Evolutionary conservation across 352 stramenopile species (phyloP), one percentile per base, ranked within the genome.

Genomic region (Saprolegnia parasitica): DNA sequence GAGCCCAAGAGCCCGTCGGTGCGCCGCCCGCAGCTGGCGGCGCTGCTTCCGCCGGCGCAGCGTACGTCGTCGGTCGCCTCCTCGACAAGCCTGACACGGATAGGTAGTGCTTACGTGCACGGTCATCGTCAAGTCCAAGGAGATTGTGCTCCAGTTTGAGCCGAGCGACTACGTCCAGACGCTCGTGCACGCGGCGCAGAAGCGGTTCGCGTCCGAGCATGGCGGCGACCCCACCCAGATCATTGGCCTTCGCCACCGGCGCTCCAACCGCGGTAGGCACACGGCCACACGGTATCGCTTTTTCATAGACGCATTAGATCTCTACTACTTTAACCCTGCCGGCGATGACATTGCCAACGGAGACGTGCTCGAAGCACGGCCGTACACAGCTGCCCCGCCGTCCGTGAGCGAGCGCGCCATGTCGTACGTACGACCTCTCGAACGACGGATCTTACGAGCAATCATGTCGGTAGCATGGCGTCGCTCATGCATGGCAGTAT

Each of bases 291-390:
- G 8, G 15, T 15, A 24, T 52, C 20, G 26, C 16, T 65, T 11
- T 21, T 32, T 29, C 39, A 65, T 26, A 24, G 20, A 9, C 0
- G 13, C 15, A 42, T 11, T 32, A 70, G 63, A 70, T 70, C 63
- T 70, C 18, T 70, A 70, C 37, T 70, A 70, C 54, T 70, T 70
- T 29, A 70, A 52, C 32, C 42, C 63, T 16, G 63, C 63, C n/a
- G 63, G 63, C 6, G 63, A 70, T 20, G 63, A 70, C 21, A 70
- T 70, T 23, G n/a, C 24, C 20, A 61, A 73, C 8, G 71, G 71
- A 6, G 71, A 75, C 57, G 55, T 73, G 29, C 60, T 75, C 13
- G 65, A 75, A 66, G 71, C 54, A 18, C 65, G 71, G 9, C 71
- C 71, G 26, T 73, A 73, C 39, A 75, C 71, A 16, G 65, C 65